Percentiles rank a stretch among this genome's conserved stretches.
These are phyloP conservation scores for Ustilago esculenta DNA, from an alignment of 1,284 basidiomycete species.

Conservation along the genomic window DNA sequence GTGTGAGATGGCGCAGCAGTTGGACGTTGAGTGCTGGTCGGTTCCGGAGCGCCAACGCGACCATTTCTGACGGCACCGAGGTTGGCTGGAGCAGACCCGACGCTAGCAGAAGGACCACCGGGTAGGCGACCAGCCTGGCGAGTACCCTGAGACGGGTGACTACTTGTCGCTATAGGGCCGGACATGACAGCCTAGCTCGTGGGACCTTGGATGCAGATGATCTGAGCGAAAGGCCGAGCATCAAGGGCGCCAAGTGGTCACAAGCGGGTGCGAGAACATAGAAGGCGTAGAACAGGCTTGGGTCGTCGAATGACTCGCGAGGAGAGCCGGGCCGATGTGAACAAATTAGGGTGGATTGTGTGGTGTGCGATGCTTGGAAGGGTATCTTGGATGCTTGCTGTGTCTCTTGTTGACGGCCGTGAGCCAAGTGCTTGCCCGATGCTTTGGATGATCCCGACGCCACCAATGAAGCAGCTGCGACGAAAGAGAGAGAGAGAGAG, in stretches of 20 bases:
- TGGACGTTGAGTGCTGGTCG: neutral
- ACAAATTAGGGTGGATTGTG: neutral
- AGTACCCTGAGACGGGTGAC: no score
- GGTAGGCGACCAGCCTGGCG: neutral
- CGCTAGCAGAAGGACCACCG: neutral
- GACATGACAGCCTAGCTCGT: no score
- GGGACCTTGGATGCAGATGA: neutral
- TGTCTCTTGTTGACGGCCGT: no score
- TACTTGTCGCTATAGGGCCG: no score
- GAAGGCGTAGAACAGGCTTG: no score
- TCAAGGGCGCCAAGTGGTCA: no score
- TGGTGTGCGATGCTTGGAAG: neutral
- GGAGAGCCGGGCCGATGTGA: neutral
- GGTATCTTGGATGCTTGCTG: no score
- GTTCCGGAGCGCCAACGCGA: neutral
- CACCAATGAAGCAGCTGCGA: neutral
- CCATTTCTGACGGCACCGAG: neutral
- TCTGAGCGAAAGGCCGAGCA: no score
- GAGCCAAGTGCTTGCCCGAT: neutral
- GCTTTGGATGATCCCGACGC: neutral
- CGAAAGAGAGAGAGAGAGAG: neutral
- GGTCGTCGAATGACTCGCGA: no score
- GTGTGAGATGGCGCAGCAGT: conserved; percentile 14
- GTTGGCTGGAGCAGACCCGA: conserved; percentile 3
- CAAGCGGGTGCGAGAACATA: no score